These are phyloP conservation scores for Coemansia sp. DNA, from an alignment of 192 early-diverging fungal species.

Conservation along the genomic window DNA sequence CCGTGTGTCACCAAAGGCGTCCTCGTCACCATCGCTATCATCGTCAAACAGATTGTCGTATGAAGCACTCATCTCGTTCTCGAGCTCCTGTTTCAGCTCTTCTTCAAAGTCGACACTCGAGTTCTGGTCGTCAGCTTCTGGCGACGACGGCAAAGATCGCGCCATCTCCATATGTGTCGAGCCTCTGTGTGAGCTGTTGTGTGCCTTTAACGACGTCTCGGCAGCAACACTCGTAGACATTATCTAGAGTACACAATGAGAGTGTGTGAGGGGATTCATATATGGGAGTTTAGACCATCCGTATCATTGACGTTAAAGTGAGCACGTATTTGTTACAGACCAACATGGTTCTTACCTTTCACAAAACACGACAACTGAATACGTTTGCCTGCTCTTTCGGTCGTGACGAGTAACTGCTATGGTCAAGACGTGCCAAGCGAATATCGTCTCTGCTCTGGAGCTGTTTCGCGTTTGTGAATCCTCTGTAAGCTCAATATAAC, in stretches of 20 bases:
- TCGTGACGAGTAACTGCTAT: not conserved
- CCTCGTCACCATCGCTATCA: slow-evolving; percentile 14
- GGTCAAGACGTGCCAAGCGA: not conserved
- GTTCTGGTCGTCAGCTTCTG: slow-evolving; percentile 31
- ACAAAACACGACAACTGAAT: slow-evolving; percentile 1
- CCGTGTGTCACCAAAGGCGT: slow-evolving; percentile 14
- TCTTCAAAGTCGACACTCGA: slow-evolving; percentile 45
- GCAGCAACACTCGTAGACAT: slow-evolving; percentile 52
- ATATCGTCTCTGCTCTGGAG: not conserved
- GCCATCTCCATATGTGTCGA: slow-evolving; percentile 22
- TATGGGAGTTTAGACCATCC: not conserved
- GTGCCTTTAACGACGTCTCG: slow-evolving; percentile 34
- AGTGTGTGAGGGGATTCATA: not conserved
- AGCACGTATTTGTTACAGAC: not conserved
- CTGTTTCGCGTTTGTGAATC: not conserved
- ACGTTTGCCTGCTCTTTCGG: not conserved
- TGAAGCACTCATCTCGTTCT: slow-evolving; percentile 53
- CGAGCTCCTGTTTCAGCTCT: slow-evolving; percentile 52
- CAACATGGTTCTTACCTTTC: not conserved
- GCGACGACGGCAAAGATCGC: slow-evolving; percentile 33
- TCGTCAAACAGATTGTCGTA: slow-evolving; percentile 48
- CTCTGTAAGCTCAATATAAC: not conserved
- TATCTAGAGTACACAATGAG: slow-evolving; percentile 13
- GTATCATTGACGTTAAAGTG: not conserved
- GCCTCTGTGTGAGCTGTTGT: slow-evolving; percentile 11